Percentiles rank a stretch among this genome's conserved stretches.
Evolutionary conservation across 768 basidiomycete species (phyloP).

Genomic region (Lanmaoa rubissima): DNA sequence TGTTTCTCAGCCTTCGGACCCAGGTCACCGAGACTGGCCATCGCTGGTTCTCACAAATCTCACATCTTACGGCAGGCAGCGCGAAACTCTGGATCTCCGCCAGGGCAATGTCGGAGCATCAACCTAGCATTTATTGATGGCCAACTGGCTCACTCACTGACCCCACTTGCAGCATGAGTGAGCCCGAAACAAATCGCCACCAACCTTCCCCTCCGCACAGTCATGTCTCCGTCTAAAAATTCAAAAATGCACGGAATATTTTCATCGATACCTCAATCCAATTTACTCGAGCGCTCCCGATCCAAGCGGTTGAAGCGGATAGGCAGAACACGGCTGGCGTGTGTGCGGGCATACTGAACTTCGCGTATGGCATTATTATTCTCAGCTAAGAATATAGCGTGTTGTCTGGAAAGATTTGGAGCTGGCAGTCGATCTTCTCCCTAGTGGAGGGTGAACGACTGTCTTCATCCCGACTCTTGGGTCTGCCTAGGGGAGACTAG

Average conservation of each 20-base stretch:
- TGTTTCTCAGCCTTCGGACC: not conserved
- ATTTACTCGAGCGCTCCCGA: not conserved
- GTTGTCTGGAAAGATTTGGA: not conserved
- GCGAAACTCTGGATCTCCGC: not conserved
- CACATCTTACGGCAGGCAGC: conserved; percentile 6
- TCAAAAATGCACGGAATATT: not conserved
- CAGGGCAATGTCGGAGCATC: not conserved
- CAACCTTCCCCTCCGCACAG: not conserved
- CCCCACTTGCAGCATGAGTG: not conserved
- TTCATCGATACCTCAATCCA: not conserved
- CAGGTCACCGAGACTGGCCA: not conserved
- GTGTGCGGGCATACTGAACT: not conserved
- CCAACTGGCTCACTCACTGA: not conserved
- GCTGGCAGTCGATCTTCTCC: not conserved
- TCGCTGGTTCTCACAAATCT: not conserved
- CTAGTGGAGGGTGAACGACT: no score
- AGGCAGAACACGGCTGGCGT: not conserved
- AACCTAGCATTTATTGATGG: not conserved
- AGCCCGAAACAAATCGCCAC: not conserved
- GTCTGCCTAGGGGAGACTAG: no score
- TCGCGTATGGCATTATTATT: not conserved
- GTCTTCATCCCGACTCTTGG: no score
- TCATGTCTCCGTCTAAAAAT: not conserved
- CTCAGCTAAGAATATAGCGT: not conserved
- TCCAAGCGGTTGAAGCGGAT: not conserved